A percentile compares a stretch with the other conserved stretches of the same genome.
Evolutionary conservation across 228 moss, liverwort and hornwort species (phyloP).

Genomic region (Sphagnum magellanicum): DNA sequence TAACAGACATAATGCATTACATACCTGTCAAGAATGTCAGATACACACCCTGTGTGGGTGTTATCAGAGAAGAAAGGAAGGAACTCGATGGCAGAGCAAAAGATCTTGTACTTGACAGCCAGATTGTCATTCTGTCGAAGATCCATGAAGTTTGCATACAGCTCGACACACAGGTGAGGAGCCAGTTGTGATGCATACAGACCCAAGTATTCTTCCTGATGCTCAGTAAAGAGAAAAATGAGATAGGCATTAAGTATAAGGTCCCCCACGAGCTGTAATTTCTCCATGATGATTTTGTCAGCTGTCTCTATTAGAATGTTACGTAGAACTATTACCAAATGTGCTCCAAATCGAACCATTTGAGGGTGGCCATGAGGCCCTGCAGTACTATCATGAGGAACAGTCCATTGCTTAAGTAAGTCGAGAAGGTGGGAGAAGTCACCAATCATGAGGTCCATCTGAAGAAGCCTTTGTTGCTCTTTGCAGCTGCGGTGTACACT

Average conservation of each 20-base stretch:
- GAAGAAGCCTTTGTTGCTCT: conserved; percentile 82
- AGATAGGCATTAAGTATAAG: conserved; percentile 87
- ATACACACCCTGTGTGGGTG: conserved; percentile 65
- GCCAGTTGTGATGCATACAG: conserved; percentile 92
- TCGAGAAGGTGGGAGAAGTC: conserved; percentile 88
- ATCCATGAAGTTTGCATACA: conserved; percentile 97
- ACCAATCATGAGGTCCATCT: conserved; percentile 95
- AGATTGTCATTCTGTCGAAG: conserved; percentile 88
- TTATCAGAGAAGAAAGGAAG: conserved; percentile 64
- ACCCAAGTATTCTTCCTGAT: conserved; percentile 93
- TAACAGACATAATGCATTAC: not conserved
- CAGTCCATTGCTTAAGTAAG: conserved; percentile 81
- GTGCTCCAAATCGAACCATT: conserved; percentile 93
- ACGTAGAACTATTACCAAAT: conserved; percentile 82
- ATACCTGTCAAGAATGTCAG: conserved; percentile 80
- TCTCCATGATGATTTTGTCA: conserved; percentile 75
- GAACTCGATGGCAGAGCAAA: conserved; percentile 82
- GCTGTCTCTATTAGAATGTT: conserved; percentile 67
- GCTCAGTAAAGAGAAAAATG: conserved; percentile 88
- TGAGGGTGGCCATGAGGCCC: conserved; percentile 97
- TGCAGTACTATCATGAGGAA: conserved; percentile 51
- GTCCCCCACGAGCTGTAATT: conserved; percentile 83
- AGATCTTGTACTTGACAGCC: conserved; percentile 80
- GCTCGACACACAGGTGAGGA: conserved; percentile 88
- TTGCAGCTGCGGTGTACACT: conserved; percentile 86